Conservation (phyloP, 371 early-diverging fungal species). For the Lichtheimia ramosa region DNA sequence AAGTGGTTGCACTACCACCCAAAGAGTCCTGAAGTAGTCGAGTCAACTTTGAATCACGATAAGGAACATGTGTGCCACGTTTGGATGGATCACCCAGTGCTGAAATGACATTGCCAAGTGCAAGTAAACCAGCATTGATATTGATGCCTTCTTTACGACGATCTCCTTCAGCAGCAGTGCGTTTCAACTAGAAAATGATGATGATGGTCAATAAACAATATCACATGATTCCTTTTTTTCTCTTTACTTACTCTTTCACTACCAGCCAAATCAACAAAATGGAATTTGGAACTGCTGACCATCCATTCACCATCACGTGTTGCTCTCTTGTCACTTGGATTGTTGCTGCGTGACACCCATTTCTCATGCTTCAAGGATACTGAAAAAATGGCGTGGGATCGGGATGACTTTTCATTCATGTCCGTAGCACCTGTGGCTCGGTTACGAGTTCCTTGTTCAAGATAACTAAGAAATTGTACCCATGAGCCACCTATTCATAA, state of each 20-base stretch:
- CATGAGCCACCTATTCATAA: not conserved
- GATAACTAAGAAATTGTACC: conserved; percentile 35
- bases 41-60: conserved; percentile 99
- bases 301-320: conserved; percentile 43
- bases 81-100: conserved; percentile 92
- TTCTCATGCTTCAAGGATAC: conserved; percentile 81
- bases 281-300: conserved; percentile 84
- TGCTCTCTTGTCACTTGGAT: not conserved
- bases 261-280: conserved; percentile 99
- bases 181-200: conserved; percentile 68
- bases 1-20: conserved; percentile 89
- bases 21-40: conserved; percentile 95
- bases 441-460: conserved; percentile 78
- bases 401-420: conserved; percentile 95
- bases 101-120: conserved; percentile 98
- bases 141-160: conserved; percentile 96
- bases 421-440: conserved; percentile 94
- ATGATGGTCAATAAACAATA: not conserved
- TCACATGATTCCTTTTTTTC: too few relatives aligned
- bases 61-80: conserved; percentile 83
- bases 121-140: conserved; percentile 97
- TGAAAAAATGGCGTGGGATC: conserved; percentile 99
- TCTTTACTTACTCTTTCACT: conserved; percentile 81
- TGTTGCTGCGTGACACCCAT: conserved; percentile 14
- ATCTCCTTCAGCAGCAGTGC: conserved; percentile 93